Evolutionary conservation across 768 basidiomycete species (phyloP).

Genomic region (Hemileccinum impolitum): DNA sequence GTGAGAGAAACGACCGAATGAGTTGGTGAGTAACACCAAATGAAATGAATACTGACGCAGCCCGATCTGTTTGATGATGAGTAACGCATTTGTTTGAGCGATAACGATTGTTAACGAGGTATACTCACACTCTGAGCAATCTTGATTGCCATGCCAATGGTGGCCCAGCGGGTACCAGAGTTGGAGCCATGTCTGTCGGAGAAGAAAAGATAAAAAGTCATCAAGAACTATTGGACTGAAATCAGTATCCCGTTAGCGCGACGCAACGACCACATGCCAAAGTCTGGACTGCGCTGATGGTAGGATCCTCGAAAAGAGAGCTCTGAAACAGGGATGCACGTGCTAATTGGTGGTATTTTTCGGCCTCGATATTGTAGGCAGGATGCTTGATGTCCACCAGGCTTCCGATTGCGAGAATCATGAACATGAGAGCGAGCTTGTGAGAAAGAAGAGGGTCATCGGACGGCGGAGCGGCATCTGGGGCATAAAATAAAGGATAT

Average conservation of each 20-base stretch:
- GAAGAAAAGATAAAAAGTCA: slow-evolving; percentile 69
- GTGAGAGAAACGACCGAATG: slow-evolving; percentile 1
- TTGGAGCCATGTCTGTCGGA: slow-evolving; percentile 64
- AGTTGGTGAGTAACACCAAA: slow-evolving; percentile 3
- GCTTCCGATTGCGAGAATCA: slow-evolving; percentile 63
- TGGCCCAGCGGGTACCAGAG: slow-evolving; percentile 62
- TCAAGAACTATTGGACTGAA: slow-evolving; percentile 48
- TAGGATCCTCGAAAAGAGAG: slow-evolving; percentile 66
- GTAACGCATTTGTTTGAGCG: neutral
- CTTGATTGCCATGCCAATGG: slow-evolving; percentile 69
- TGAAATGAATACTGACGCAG: slow-evolving; percentile 47
- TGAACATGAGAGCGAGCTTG: slow-evolving; percentile 61
- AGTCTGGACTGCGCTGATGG: slow-evolving; percentile 63
- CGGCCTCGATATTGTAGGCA: slow-evolving; percentile 63
- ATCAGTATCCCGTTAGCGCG: slow-evolving; percentile 30
- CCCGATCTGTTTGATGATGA: slow-evolving; percentile 49
- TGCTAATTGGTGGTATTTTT: slow-evolving; percentile 67
- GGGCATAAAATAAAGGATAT: slow-evolving; percentile 54
- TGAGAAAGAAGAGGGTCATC: slow-evolving; percentile 56
- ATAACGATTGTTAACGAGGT: slow-evolving; percentile 8
- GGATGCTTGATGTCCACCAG: slow-evolving; percentile 55
- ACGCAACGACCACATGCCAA: slow-evolving; percentile 41
- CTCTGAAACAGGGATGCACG: slow-evolving; percentile 62
- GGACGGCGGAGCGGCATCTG: slow-evolving; percentile 38
- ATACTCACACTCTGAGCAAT: slow-evolving; percentile 64